Percentiles rank a stretch among this genome's conserved stretches.
phyloP scores from a whole-genome alignment of 1,139 yeast genomes.

The Schizosaccharomyces versatilis region DNA sequence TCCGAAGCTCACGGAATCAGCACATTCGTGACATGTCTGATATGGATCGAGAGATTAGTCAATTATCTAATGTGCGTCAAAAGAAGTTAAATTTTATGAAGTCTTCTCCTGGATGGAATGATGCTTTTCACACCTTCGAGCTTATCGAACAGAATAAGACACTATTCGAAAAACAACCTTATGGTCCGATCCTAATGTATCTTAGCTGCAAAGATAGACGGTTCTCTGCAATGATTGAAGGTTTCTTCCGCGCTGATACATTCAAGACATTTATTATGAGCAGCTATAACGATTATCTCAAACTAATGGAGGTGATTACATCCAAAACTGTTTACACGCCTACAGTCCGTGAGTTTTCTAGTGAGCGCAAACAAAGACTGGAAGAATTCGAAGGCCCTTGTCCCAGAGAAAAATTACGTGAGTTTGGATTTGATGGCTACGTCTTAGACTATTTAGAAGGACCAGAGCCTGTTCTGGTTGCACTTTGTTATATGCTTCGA shows the following conservation, averaged over 20 bases:
- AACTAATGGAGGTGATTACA: not conserved
- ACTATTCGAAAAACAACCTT: not conserved
- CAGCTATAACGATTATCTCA: not conserved
- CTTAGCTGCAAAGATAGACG: not conserved
- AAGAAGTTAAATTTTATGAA: not conserved
- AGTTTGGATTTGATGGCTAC: slow-evolving; percentile 63
- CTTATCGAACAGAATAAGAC: not conserved
- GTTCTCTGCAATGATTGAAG: not conserved
- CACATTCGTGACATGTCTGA: not conserved
- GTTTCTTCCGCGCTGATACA: not conserved
- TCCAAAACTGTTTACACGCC: not conserved
- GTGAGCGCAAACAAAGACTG: not conserved
- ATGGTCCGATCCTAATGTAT: not conserved
- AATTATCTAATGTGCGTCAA: not conserved
- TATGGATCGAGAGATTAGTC: not conserved
- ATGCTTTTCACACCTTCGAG: not conserved
- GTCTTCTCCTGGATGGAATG: not conserved
- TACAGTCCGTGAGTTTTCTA: not conserved
- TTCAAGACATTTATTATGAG: not conserved
- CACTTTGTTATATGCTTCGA: slow-evolving; percentile 41
- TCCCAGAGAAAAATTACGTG: slow-evolving; percentile 18
- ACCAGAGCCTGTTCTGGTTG: slow-evolving; percentile 48
- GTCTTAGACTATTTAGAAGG: slow-evolving; percentile 52
- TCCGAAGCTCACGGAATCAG: not conserved
- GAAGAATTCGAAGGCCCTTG: slow-evolving; percentile 1